Base-by-base conservation (phyloP, 345 rosid species). In the Mallotus nudiflorus region DNA sequence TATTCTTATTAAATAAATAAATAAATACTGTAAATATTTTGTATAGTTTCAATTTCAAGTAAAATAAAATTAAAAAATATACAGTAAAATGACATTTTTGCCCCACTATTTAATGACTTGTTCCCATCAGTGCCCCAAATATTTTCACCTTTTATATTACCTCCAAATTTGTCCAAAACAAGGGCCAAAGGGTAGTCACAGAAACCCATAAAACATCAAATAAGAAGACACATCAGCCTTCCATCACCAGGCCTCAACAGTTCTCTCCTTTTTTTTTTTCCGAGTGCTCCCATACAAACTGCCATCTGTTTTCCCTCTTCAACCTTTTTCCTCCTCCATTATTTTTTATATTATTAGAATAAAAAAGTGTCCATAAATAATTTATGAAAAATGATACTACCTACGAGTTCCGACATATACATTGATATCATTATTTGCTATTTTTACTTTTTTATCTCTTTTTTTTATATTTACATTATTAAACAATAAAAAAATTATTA, bases 281-380 rank as follows among this genome's bases (percentile, higher is more conserved):
- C 39, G 55, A 20, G 44, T 65, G 46, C n/a, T 52, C 58, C 85
- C 28, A 39, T 75, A 48, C 79, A 71, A 74, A 67, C 78, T 75
- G 85, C 83, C 87, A 78, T 78, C 78, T 79, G 85, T 85, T 79
- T 75, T 29, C 35, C 59, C 31, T 64, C 57, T 72, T 67, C 81
- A 65, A 75, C 80, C 77, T 73, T 73, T 70, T 63, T n/a, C n/a
- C n/a, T n/a, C n/a, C n/a, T n/a, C n/a, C n/a, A n/a, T n/a, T n/a
- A n/a, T n/a, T n/a, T n/a, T n/a, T n/a, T n/a, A n/a, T n/a, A n/a
- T n/a, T n/a, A n/a, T n/a, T n/a, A n/a, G n/a, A n/a, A n/a, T n/a
- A n/a, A n/a, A n/a, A n/a, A n/a, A n/a, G n/a, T n/a, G n/a, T n/a
- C n/a, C n/a, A n/a, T n/a, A n/a, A n/a, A n/a, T n/a, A n/a, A n/a